Conservation (phyloP, 306 rosid species). For the Vigna radiata region DNA sequence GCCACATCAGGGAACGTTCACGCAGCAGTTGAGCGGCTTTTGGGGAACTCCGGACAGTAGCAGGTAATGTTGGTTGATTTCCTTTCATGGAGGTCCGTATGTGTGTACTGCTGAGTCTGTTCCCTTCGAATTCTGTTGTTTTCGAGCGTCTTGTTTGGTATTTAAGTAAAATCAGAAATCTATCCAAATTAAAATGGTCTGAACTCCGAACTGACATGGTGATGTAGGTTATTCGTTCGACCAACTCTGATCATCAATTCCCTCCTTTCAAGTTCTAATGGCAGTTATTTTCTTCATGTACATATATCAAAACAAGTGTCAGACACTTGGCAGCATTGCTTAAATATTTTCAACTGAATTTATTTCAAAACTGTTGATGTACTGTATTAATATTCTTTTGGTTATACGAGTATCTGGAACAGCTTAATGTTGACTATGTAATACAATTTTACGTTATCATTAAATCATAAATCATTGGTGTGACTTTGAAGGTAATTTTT, state of each 20-base stretch:
- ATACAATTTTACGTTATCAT: too few species aligned
- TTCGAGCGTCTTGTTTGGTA: slow-evolving; percentile 47
- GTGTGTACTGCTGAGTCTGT: slow-evolving; percentile 47
- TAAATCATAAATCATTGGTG: too few species aligned
- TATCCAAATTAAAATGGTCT: slow-evolving; percentile 53
- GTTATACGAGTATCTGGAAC: neutral
- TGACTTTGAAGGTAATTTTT: too few species aligned
- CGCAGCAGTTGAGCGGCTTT: slow-evolving; percentile 85
- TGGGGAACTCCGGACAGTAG: slow-evolving; percentile 80
- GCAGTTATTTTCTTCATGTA: slow-evolving; percentile 49
- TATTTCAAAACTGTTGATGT: neutral
- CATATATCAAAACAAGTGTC: slow-evolving; percentile 35
- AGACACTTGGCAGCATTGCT: slow-evolving; percentile 14
- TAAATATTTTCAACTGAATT: slow-evolving; percentile 23
- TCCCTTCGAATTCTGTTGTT: slow-evolving; percentile 46
- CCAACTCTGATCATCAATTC: slow-evolving; percentile 39
- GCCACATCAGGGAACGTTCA: slow-evolving; percentile 88
- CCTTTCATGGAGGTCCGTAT: slow-evolving; percentile 33
- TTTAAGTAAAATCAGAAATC: slow-evolving; percentile 49
- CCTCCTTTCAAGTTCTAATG: slow-evolving; percentile 31
- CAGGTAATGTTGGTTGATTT: slow-evolving; percentile 46
- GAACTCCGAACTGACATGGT: slow-evolving; percentile 49
- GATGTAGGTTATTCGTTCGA: slow-evolving; percentile 47
- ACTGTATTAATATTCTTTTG: neutral
- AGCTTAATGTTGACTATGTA: too few species aligned